These are phyloP conservation scores for Taphrina communis DNA, from an alignment of 1,139 yeast species.

Conservation along the genomic window DNA sequence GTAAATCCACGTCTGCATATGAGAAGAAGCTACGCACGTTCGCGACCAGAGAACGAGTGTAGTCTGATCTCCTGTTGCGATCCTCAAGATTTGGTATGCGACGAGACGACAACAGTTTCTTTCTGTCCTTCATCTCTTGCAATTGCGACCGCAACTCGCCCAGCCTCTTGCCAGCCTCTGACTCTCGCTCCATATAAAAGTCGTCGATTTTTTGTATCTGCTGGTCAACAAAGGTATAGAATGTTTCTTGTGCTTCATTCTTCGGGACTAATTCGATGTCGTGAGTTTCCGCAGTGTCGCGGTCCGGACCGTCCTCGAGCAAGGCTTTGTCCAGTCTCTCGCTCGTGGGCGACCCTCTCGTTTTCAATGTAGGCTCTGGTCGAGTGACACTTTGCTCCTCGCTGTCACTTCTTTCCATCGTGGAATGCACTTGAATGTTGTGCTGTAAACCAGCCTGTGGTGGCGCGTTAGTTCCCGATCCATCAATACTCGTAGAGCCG, in stretches of 20 bases:
- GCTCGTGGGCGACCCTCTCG: neutral
- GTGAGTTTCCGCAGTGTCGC: neutral
- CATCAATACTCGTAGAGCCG: neutral
- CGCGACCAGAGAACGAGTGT: slow-evolving; percentile 12
- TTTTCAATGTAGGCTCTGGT: neutral
- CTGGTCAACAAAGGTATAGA: slow-evolving; percentile 65
- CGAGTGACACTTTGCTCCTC: neutral
- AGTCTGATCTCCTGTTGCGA: slow-evolving; percentile 2
- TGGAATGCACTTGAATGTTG: neutral
- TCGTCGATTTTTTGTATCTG: slow-evolving; percentile 65
- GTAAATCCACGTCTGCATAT: slow-evolving; percentile 26
- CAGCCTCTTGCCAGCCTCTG: slow-evolving; percentile 65
- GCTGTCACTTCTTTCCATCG: slow-evolving; percentile 1
- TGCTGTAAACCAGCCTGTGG: neutral
- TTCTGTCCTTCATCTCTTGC: slow-evolving; percentile 66
- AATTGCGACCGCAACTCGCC: slow-evolving; percentile 71
- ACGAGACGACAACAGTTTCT: slow-evolving; percentile 45
- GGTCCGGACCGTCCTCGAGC: neutral
- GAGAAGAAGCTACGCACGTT: slow-evolving; percentile 25
- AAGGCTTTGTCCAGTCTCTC: neutral
- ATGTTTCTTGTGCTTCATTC: slow-evolving; percentile 53
- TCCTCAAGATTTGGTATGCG: slow-evolving; percentile 42
- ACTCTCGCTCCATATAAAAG: slow-evolving; percentile 67
- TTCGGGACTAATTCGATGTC: slow-evolving; percentile 15
- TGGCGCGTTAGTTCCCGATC: neutral